Percentiles rank a stretch among this genome's conserved stretches.
These are phyloP conservation scores for Cordyceps cicadae DNA, from an alignment of 2,329 filamentous ascomycete species.

Conservation along the genomic window DNA sequence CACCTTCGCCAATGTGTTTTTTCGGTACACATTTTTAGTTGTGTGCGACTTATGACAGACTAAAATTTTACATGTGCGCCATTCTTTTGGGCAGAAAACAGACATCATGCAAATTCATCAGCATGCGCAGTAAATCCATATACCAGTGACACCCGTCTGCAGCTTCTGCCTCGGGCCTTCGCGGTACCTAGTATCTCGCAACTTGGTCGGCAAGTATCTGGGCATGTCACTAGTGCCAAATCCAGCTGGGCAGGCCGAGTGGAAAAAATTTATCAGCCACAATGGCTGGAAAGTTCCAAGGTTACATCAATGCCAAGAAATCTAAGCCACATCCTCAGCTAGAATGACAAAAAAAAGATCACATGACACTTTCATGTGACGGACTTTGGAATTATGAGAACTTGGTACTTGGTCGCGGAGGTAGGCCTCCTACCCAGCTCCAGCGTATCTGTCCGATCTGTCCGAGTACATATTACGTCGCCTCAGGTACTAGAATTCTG, in stretches of 20 bases:
- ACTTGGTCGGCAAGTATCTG: background rate
- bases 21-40: background rate
- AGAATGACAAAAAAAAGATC: conserved; percentile 6
- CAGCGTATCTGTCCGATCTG: background rate
- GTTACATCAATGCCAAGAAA: conserved; percentile 1
- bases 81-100: background rate
- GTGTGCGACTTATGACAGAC: no score
- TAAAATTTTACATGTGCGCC: background rate
- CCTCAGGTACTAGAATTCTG: background rate
- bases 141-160: background rate
- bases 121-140: background rate
- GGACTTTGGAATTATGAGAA: background rate
- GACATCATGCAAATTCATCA: background rate
- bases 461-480: no score
- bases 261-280: conserved; percentile 10
- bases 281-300: conserved; percentile 7
- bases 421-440: no score
- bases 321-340: conserved; percentile 11
- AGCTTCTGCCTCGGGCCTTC: background rate
- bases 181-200: background rate
- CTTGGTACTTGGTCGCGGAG: background rate
- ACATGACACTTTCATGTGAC: conserved; percentile 7
- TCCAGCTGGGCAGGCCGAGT: conserved; percentile 7
- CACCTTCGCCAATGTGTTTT: background rate
- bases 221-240: background rate